Percentiles rank a stretch among this genome's conserved stretches.
Conservation (phyloP, 1,284 basidiomycete species). For the Rhodotorula sp. region DNA sequence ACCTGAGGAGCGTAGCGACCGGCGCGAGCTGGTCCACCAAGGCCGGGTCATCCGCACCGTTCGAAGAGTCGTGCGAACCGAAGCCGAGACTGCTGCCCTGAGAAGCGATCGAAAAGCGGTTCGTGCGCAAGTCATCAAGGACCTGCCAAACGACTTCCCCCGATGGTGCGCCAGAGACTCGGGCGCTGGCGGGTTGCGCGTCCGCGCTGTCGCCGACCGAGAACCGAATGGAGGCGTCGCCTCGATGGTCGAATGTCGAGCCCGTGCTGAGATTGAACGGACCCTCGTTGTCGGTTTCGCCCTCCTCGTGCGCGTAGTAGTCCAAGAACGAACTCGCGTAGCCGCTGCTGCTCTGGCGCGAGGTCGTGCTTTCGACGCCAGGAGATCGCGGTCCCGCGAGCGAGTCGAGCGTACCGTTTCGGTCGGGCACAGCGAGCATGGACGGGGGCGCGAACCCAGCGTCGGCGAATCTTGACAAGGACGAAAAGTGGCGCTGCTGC, state of each 20-base stretch:
- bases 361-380: slow-evolving; percentile 12
- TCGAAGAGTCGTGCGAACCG: slow-evolving; percentile 52
- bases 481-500: no score
- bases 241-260: neutral
- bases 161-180: neutral
- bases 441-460: neutral
- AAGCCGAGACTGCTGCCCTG: slow-evolving; percentile 19
- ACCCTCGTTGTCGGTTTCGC: slow-evolving; percentile 9
- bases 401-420: neutral
- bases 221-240: neutral
- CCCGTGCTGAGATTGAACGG: slow-evolving; percentile 1
- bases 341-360: slow-evolving; percentile 16
- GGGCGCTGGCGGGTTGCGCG: neutral
- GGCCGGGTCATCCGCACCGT: slow-evolving; percentile 50
- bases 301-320: slow-evolving; percentile 23
- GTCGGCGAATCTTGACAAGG: no score
- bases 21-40: slow-evolving; percentile 50
- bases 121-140: slow-evolving; percentile 26
- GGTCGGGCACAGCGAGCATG: neutral
- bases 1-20: slow-evolving; percentile 19
- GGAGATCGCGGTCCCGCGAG: slow-evolving; percentile 24
- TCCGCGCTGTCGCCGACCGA: neutral
- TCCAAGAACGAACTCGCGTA: slow-evolving; percentile 35
- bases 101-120: slow-evolving; percentile 19
- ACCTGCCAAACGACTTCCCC: slow-evolving; percentile 34